Evolutionary conservation across 306 rosid genomes (phyloP).

Genomic region (Glycyrrhiza uralensis): DNA sequence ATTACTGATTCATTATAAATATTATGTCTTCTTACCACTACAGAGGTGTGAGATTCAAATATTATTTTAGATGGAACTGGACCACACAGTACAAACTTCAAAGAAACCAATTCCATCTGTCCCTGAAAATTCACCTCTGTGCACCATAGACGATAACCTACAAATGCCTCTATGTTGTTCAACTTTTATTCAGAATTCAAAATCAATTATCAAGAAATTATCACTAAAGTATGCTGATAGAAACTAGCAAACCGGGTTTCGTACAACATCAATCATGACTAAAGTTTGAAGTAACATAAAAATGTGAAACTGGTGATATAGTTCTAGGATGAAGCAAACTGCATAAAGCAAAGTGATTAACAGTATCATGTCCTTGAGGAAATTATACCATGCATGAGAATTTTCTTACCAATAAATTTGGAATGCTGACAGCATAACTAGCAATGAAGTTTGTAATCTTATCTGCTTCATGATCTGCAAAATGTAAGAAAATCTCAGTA

Average conservation of each 20-base stretch:
- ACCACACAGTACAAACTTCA: not conserved
- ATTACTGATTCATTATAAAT: not conserved
- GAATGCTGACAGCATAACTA: conserved; percentile 65
- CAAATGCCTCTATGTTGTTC: conserved; percentile 10
- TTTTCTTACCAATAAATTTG: conserved; percentile 76
- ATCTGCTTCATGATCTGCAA: conserved; percentile 64
- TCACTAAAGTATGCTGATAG: conserved; percentile 16
- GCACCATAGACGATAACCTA: conserved; percentile 12
- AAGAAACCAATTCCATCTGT: not conserved
- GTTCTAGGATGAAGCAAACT: conserved; percentile 36
- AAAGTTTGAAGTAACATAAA: conserved; percentile 23
- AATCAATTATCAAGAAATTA: conserved; percentile 9
- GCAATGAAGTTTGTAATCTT: conserved; percentile 57
- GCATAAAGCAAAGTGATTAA: conserved; percentile 37
- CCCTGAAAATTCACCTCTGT: conserved; percentile 2
- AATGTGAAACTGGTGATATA: conserved; percentile 10
- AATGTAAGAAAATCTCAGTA: conserved; percentile 27
- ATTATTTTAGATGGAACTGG: not conserved
- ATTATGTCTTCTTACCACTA: conserved; percentile 15
- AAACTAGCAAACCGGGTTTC: conserved; percentile 23
- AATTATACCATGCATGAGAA: conserved; percentile 47
- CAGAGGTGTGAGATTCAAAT: conserved; percentile 1
- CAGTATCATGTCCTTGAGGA: conserved; percentile 31
- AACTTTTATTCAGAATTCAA: conserved; percentile 5
- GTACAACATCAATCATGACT: conserved; percentile 3